Percentiles rank a stretch among this genome's conserved stretches.
phyloP scores from a whole-genome alignment of 2,329 filamentous ascomycete genomes.

The Colletotrichum endophyticum region DNA sequence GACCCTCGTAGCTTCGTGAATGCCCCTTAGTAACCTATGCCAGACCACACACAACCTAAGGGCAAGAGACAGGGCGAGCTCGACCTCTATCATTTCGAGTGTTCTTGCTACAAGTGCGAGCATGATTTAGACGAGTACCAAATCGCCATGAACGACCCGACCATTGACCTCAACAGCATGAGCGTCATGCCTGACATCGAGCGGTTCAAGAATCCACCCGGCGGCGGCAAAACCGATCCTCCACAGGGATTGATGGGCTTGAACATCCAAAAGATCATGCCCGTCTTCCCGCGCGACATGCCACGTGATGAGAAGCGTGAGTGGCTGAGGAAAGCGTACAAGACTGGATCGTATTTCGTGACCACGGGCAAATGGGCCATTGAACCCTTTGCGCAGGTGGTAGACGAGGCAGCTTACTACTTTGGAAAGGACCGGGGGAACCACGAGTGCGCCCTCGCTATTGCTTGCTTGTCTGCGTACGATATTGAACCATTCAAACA shows the following conservation, averaged over 20 bases:
- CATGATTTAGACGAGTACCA: constrained; percentile 60
- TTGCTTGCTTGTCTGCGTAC: constrained; percentile 52
- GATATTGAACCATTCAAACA: constrained; percentile 55
- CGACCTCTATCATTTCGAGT: constrained; percentile 56
- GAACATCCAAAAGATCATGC: background rate
- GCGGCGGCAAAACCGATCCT: background rate
- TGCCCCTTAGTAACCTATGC: constrained; percentile 25
- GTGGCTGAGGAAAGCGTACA: constrained; percentile 40
- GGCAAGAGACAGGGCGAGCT: constrained; percentile 47
- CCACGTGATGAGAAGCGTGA: constrained; percentile 14
- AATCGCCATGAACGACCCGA: constrained; percentile 44
- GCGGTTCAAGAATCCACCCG: background rate
- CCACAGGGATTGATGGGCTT: background rate
- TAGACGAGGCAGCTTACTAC: constrained; percentile 50
- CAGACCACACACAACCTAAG: constrained; percentile 51
- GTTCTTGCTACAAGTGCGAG: constrained; percentile 53
- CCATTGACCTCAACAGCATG: constrained; percentile 46
- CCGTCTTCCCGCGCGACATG: background rate
- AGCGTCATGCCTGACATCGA: constrained; percentile 49
- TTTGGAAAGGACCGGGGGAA: constrained; percentile 44
- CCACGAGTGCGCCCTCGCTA: constrained; percentile 47
- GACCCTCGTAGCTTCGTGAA: background rate
- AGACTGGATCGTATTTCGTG: constrained; percentile 40
- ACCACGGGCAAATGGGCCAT: constrained; percentile 48
- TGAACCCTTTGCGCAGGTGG: constrained; percentile 50